These are phyloP conservation scores for Gossypium schwendimanii DNA, from an alignment of 441 rosid species.

Conservation along the genomic window DNA sequence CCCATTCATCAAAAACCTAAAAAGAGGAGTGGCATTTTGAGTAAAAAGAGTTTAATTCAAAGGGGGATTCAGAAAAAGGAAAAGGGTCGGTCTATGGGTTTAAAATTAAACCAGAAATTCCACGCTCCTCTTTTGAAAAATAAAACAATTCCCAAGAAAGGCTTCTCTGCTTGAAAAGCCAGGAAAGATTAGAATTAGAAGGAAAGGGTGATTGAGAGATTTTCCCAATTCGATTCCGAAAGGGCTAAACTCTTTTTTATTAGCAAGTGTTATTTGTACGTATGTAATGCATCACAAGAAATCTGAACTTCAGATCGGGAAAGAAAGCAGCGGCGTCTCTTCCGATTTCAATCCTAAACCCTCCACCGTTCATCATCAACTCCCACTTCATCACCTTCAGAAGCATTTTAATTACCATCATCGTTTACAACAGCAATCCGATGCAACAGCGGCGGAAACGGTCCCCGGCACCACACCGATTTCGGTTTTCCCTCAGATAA, in stretches of 20 bases:
- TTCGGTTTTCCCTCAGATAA: constrained; percentile 29
- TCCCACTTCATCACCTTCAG: background rate
- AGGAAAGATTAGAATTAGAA: no score
- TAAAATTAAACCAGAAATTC: constrained; percentile 19
- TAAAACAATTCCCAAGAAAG: no score
- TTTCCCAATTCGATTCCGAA: no score
- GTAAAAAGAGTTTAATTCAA: background rate
- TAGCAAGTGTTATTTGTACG: constrained; percentile 6
- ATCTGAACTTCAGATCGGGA: constrained; percentile 96
- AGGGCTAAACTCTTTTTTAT: no score
- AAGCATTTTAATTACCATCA: constrained; percentile 8
- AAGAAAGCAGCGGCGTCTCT: constrained; percentile 97
- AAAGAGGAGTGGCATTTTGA: background rate
- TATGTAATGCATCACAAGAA: constrained; percentile 96
- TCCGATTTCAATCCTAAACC: constrained; percentile 73
- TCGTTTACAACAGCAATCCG: constrained; percentile 1
- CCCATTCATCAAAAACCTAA: no score
- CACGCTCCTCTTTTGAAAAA: background rate
- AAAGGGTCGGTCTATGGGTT: background rate
- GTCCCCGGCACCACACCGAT: background rate
- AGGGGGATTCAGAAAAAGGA: background rate
- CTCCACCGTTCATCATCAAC: constrained; percentile 14
- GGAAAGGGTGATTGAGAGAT: no score
- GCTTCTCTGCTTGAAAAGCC: no score
- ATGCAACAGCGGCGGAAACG: no score